Percentiles rank a stretch among this genome's conserved stretches.
Evolutionary conservation across 2,329 filamentous ascomycete genomes (phyloP).

Genomic region (Colletotrichum viniferum): DNA sequence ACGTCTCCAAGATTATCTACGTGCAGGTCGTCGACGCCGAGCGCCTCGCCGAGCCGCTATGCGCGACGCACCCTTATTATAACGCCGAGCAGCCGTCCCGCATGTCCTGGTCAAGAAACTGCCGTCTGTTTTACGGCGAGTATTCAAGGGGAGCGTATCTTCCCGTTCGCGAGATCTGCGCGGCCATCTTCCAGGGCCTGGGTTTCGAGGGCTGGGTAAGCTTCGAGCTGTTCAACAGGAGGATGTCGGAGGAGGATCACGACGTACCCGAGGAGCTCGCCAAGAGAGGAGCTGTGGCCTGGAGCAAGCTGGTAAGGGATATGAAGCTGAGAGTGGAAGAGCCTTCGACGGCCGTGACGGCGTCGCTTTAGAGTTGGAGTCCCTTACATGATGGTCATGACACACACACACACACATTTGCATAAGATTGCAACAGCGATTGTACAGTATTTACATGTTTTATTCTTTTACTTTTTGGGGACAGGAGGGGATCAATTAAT

Average conservation of each 20-base stretch:
- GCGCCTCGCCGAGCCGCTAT: conserved; percentile 62
- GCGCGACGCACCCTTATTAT: conserved; percentile 43
- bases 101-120: conserved; percentile 84
- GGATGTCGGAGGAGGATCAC: conserved; percentile 55
- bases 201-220: conserved; percentile 74
- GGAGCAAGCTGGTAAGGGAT: conserved; percentile 46
- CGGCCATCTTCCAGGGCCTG: conserved; percentile 65
- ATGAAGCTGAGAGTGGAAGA: conserved; percentile 33
- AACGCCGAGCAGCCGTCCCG: conserved; percentile 41
- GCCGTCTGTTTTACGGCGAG: conserved; percentile 62
- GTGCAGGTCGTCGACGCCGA: conserved; percentile 80
- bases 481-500: not conserved
- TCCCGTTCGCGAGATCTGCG: conserved; percentile 65
- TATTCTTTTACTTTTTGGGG: not conserved
- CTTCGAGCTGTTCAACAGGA: conserved; percentile 71
- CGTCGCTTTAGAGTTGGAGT: conserved; percentile 32
- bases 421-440: not conserved
- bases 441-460: conserved; percentile 1
- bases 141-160: conserved; percentile 68
- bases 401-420: not conserved
- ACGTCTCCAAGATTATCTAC: conserved; percentile 72
- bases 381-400: not conserved
- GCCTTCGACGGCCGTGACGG: conserved; percentile 31
- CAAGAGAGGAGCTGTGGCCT: conserved; percentile 58
- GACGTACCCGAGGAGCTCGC: conserved; percentile 63